A percentile compares a stretch with the other conserved stretches of the same genome.
Evolutionary conservation across 73 alveolate species (phyloP).

Genomic region (Paraurostyla sp.): DNA sequence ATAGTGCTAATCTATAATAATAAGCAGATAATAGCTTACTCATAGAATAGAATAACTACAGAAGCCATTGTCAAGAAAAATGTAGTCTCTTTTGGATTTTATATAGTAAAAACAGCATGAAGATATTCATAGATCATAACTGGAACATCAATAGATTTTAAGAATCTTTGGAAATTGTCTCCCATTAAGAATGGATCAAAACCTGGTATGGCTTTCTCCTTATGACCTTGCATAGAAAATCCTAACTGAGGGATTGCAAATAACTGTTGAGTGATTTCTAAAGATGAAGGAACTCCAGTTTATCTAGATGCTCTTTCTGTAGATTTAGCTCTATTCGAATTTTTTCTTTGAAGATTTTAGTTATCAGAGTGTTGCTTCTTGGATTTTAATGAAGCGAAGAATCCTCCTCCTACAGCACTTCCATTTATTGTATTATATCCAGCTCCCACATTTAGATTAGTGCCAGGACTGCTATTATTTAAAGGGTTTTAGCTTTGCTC

Average conservation of each 20-base stretch:
- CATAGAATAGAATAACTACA: slow-evolving; percentile 12
- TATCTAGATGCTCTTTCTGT: neutral
- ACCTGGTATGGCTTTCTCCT: slow-evolving; percentile 46
- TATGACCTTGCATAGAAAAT: slow-evolving; percentile 26
- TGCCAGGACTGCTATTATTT: neutral
- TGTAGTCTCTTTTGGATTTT: slow-evolving; percentile 16
- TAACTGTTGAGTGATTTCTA: slow-evolving; percentile 32
- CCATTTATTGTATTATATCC: no score
- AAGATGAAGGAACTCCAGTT: slow-evolving; percentile 10
- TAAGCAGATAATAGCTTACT: neutral
- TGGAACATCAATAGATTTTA: slow-evolving; percentile 40
- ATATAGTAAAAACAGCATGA: neutral
- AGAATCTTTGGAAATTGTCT: slow-evolving; percentile 43
- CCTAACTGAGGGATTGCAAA: slow-evolving; percentile 45
- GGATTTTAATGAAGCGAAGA: neutral
- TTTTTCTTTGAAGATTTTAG: no score
- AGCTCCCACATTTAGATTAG: no score
- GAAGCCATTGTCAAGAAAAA: slow-evolving; percentile 13
- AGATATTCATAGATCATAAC: slow-evolving; percentile 26
- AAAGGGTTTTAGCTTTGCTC: neutral
- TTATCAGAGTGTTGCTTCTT: no score
- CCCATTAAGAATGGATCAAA: slow-evolving; percentile 55
- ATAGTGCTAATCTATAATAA: neutral
- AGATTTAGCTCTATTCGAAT: neutral
- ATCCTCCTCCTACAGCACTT: no score